These are phyloP conservation scores for Arthrobotrys sphaeroides DNA, from an alignment of 2,329 filamentous ascomycete species.

Conservation along the genomic window DNA sequence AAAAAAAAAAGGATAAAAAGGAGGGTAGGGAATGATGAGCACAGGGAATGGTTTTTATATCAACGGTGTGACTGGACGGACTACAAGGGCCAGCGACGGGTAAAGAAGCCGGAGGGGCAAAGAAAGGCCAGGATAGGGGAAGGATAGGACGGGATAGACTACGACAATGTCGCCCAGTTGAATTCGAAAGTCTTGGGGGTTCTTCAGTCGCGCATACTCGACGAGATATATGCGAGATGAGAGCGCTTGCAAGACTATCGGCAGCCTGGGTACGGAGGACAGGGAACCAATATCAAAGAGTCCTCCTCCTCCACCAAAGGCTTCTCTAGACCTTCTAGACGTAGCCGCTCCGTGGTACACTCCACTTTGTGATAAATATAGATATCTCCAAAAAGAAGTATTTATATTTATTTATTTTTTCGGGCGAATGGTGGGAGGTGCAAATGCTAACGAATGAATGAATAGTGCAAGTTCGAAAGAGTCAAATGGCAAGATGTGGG, in stretches of 20 bases:
- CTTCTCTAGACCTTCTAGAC: slow-evolving; percentile 44
- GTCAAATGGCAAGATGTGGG: slow-evolving; percentile 23
- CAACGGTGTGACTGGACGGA: slow-evolving; percentile 28
- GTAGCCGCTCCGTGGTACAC: slow-evolving; percentile 43
- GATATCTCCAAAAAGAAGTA: slow-evolving; percentile 16
- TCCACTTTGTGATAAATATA: slow-evolving; percentile 51
- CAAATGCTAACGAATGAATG: slow-evolving; percentile 19
- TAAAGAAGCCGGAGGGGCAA: slow-evolving; percentile 32
- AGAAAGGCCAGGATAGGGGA: slow-evolving; percentile 37
- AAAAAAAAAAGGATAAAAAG: slow-evolving; percentile 24
- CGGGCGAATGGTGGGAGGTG: slow-evolving; percentile 9
- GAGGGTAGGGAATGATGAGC: slow-evolving; percentile 10
- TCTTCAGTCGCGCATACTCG: slow-evolving; percentile 51
- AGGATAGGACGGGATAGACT: slow-evolving; percentile 15
- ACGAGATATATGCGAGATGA: slow-evolving; percentile 52
- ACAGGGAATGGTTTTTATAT: slow-evolving; percentile 45
- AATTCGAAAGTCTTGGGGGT: slow-evolving; percentile 36
- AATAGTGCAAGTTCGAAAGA: slow-evolving; percentile 5
- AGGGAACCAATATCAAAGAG: slow-evolving; percentile 38
- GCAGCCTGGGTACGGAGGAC: slow-evolving; percentile 23
- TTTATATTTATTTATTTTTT: slow-evolving; percentile 7
- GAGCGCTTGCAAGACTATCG: slow-evolving; percentile 45
- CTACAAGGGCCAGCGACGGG: slow-evolving; percentile 28
- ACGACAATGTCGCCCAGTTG: slow-evolving; percentile 35
- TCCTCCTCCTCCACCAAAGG: slow-evolving; percentile 39